These are phyloP conservation scores for Pythium rishiriense DNA, from an alignment of 352 stramenopile genomes.

Conservation along the genomic window DNA sequence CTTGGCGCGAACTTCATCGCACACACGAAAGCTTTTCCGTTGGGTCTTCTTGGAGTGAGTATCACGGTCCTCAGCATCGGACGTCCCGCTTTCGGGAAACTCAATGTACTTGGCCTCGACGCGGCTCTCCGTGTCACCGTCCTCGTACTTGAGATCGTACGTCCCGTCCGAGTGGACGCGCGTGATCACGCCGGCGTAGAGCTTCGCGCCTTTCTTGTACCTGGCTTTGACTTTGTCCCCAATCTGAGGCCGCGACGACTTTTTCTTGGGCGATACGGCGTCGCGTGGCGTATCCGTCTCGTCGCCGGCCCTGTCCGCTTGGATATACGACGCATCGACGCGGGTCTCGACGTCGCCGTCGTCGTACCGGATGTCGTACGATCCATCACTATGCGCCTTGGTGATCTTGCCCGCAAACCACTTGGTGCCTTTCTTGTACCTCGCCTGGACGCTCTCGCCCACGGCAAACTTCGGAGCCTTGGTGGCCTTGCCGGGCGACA, in stretches of 20 bases:
- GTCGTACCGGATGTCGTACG: conserved; percentile 65
- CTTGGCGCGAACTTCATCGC: conserved; percentile 49
- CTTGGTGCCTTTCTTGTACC: conserved; percentile 47
- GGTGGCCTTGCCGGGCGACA: conserved; percentile 28
- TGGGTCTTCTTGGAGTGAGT: background rate
- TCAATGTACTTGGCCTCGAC: conserved; percentile 43
- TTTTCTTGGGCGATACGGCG: conserved; percentile 10
- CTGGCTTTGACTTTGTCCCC: conserved; percentile 40
- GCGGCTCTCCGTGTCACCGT: conserved; percentile 49
- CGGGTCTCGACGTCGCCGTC: conserved; percentile 55
- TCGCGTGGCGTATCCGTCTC: conserved; percentile 13
- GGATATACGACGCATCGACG: conserved; percentile 27
- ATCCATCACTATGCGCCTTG: conserved; percentile 50
- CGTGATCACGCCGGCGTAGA: conserved; percentile 56
- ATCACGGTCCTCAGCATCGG: conserved; percentile 11
- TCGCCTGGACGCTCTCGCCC: conserved; percentile 38
- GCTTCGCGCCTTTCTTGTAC: conserved; percentile 49
- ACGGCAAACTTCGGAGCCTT: conserved; percentile 8
- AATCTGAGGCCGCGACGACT: conserved; percentile 2
- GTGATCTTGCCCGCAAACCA: conserved; percentile 56
- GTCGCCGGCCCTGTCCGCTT: conserved; percentile 44
- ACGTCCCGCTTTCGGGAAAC: conserved; percentile 3
- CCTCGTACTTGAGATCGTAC: conserved; percentile 69
- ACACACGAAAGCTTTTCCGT: conserved; percentile 23
- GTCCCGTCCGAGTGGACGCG: conserved; percentile 53